A percentile compares a stretch with the other conserved stretches of the same genome.
These are phyloP conservation scores for Vaucheria bursata DNA, from an alignment of 352 stramenopile species.

Conservation along the genomic window DNA sequence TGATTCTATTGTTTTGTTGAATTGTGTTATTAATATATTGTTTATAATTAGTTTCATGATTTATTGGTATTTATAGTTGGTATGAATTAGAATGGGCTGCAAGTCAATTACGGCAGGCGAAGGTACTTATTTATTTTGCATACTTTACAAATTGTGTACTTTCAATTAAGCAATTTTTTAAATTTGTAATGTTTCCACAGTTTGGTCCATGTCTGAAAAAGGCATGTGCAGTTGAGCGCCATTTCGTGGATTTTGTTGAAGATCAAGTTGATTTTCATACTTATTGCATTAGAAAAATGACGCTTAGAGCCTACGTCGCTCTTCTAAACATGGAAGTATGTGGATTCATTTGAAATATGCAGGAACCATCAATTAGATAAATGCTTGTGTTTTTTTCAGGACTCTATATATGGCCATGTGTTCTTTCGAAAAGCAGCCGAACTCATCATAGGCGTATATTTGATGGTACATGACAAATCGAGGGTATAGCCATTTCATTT, in stretches of 20 bases:
- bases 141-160: too few relatives aligned
- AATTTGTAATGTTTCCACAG: too few relatives aligned
- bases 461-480: conserved; percentile 52
- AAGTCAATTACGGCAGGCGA: conserved; percentile 49
- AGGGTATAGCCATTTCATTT: not conserved
- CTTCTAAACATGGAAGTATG: conserved; percentile 78
- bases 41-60: too few relatives aligned
- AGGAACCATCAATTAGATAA: too few relatives aligned
- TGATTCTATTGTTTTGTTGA: not conserved
- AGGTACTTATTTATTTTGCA: conserved; percentile 16
- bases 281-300: conserved; percentile 97
- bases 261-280: conserved; percentile 99
- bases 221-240: conserved; percentile 85
- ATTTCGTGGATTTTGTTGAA: conserved; percentile 93
- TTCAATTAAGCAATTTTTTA: too few relatives aligned
- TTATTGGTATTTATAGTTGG: conserved; percentile 66
- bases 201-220: conserved; percentile 81
- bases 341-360: too few relatives aligned
- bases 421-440: conserved; percentile 68
- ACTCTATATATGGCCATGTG: conserved; percentile 67
- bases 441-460: conserved; percentile 69
- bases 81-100: conserved; percentile 80
- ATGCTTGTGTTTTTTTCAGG: too few relatives aligned
- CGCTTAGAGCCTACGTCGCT: conserved; percentile 84
- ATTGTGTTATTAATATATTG: not conserved